Percentiles rank a stretch among this genome's conserved stretches.
Evolutionary conservation across 495 filamentous ascomycete genomes (phyloP).

Genomic region (Glarea lozoyensis): DNA sequence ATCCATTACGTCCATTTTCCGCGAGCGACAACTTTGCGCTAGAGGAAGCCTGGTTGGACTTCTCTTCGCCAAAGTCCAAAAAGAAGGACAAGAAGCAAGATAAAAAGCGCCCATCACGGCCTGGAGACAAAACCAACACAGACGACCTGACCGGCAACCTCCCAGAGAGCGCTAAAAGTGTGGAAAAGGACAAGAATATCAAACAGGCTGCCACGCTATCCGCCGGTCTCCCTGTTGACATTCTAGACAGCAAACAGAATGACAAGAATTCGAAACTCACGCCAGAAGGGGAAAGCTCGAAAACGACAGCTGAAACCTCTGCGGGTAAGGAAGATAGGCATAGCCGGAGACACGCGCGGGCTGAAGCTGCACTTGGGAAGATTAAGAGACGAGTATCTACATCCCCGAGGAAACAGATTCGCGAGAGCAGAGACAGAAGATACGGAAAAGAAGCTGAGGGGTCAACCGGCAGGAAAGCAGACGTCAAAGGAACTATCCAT

Average conservation of each 20-base stretch:
- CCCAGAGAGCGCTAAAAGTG: too few species aligned
- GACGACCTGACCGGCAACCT: background rate
- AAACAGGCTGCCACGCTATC: too few species aligned
- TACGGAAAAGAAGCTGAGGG: background rate
- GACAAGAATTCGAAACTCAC: too few species aligned
- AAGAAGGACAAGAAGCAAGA: slow-evolving; percentile 6
- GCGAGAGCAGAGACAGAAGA: background rate
- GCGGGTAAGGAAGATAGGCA: background rate
- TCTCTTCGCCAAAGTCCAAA: slow-evolving; percentile 34
- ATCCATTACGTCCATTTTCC: slow-evolving; percentile 68
- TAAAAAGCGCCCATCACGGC: too few species aligned
- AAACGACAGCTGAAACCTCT: background rate
- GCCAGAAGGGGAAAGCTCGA: background rate
- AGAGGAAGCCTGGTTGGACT: slow-evolving; percentile 60
- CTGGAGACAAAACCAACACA: slow-evolving; percentile 1
- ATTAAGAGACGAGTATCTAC: too few species aligned
- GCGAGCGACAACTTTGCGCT: slow-evolving; percentile 63
- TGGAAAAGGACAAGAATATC: too few species aligned
- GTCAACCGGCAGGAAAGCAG: too few species aligned
- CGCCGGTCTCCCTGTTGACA: too few species aligned
- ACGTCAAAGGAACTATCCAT: slow-evolving; percentile 1
- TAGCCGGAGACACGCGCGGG: background rate
- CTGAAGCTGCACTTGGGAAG: slow-evolving; percentile 1
- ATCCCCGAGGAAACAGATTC: too few species aligned
- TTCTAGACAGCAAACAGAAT: too few species aligned